These are phyloP conservation scores for Petunia hybrid DNA, from an alignment of 305 asterid genomes.

Conservation along the genomic window DNA sequence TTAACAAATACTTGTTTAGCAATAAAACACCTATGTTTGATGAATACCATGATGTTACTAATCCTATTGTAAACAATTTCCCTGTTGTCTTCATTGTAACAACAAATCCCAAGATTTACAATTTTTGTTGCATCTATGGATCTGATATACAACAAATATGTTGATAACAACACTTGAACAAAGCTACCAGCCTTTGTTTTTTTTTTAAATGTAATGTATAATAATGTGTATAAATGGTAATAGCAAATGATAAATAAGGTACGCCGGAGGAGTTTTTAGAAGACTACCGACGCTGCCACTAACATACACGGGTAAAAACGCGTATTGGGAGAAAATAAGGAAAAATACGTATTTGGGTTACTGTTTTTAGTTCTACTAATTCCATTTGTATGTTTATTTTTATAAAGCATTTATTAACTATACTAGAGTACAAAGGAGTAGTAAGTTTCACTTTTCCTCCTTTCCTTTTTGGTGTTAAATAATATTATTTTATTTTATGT, in stretches of 20 bases:
- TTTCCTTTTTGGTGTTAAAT: not conserved
- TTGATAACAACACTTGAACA: not conserved
- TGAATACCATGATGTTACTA: constrained; percentile 75
- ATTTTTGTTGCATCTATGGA: not conserved
- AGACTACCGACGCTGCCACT: not conserved
- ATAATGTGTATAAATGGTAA: not conserved
- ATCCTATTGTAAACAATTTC: constrained; percentile 65
- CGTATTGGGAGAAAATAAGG: not conserved
- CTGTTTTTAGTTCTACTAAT: too few relatives aligned
- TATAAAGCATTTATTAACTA: too few relatives aligned
- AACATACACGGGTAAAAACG: not conserved
- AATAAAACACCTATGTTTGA: constrained; percentile 84
- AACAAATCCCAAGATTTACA: not conserved
- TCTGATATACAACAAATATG: not conserved
- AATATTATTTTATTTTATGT: not conserved
- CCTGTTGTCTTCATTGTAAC: constrained; percentile 55
- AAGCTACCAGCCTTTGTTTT: not conserved
- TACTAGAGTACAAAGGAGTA: too few relatives aligned
- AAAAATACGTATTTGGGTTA: not conserved
- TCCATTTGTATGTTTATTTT: not conserved
- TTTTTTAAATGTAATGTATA: too few relatives aligned
- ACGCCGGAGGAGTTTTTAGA: not conserved
- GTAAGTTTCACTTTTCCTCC: not conserved
- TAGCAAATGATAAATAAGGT: not conserved
- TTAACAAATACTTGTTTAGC: constrained; percentile 73